Conservation (phyloP, 352 stramenopile species). For the Saprolegnia diclina region DNA sequence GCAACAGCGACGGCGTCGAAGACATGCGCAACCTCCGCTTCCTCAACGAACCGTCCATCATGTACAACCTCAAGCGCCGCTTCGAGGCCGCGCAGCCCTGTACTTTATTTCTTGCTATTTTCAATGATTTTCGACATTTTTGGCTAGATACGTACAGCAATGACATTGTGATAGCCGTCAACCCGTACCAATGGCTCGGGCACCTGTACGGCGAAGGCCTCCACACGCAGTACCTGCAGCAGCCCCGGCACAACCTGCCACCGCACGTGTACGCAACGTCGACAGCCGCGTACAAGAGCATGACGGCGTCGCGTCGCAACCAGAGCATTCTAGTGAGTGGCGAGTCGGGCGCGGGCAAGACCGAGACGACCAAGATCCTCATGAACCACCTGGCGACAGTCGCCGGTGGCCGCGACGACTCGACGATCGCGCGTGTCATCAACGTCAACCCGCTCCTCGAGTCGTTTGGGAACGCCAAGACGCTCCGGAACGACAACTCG, state of each 20-base stretch:
- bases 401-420: slow-evolving; percentile 77
- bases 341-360: slow-evolving; percentile 90
- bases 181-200: slow-evolving; percentile 94
- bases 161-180: slow-evolving; percentile 97
- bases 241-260: slow-evolving; percentile 53
- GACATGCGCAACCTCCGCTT: slow-evolving; percentile 85
- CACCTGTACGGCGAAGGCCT: slow-evolving; percentile 87
- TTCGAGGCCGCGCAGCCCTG: slow-evolving; percentile 89
- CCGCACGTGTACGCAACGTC: slow-evolving; percentile 85
- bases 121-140: not conserved
- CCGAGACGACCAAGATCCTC: slow-evolving; percentile 95
- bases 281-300: slow-evolving; percentile 80
- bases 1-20: slow-evolving; percentile 68
- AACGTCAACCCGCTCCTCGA: slow-evolving; percentile 90
- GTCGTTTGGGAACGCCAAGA: slow-evolving; percentile 94
- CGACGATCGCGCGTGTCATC: slow-evolving; percentile 88
- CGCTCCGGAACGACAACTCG: slow-evolving; percentile 90
- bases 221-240: slow-evolving; percentile 75
- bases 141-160: slow-evolving; percentile 94
- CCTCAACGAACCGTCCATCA: slow-evolving; percentile 89
- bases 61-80: slow-evolving; percentile 91
- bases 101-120: slow-evolving; percentile 28
- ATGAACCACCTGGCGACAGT: slow-evolving; percentile 86
- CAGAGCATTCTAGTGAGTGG: slow-evolving; percentile 86
- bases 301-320: slow-evolving; percentile 68